Evolutionary conservation across 2,329 filamentous ascomycete species (phyloP).

Genomic region (Taxawa tesnikishii): DNA sequence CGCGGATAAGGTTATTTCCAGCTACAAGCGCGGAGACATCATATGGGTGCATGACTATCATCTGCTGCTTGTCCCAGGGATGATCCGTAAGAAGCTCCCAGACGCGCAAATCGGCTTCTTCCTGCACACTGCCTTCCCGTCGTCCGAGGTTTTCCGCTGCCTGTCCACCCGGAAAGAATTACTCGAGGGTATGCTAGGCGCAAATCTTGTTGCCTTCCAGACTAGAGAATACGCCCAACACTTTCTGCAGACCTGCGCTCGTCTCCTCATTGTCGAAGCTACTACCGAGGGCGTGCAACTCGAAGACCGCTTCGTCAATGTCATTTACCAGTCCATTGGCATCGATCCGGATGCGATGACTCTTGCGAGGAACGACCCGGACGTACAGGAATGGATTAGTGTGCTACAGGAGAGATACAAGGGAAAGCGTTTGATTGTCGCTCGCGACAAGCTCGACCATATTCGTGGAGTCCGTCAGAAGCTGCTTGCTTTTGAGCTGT

Average conservation of each 20-base stretch:
- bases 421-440: slow-evolving; percentile 82
- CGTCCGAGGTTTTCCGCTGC: slow-evolving; percentile 90
- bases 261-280: slow-evolving; percentile 79
- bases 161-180: slow-evolving; percentile 76
- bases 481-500: slow-evolving; percentile 80
- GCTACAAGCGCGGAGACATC: slow-evolving; percentile 86
- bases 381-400: slow-evolving; percentile 67
- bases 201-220: slow-evolving; percentile 88
- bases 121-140: slow-evolving; percentile 87
- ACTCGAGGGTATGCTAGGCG: slow-evolving; percentile 82
- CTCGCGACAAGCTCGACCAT: slow-evolving; percentile 85
- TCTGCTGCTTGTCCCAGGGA: slow-evolving; percentile 72
- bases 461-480: slow-evolving; percentile 91
- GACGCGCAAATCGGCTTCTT: slow-evolving; percentile 96
- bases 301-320: slow-evolving; percentile 86
- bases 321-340: slow-evolving; percentile 74
- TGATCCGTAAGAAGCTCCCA: slow-evolving; percentile 81
- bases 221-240: slow-evolving; percentile 87
- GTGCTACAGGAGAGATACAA: slow-evolving; percentile 74
- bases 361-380: slow-evolving; percentile 39
- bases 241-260: slow-evolving; percentile 90
- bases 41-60: slow-evolving; percentile 98
- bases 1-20: slow-evolving; percentile 76
- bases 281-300: slow-evolving; percentile 79
- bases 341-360: slow-evolving; percentile 52